Percentiles rank a stretch among this genome's conserved stretches.
Evolutionary conservation across 805 yeast genomes (phyloP).

Genomic region (Candida stauntonica): DNA sequence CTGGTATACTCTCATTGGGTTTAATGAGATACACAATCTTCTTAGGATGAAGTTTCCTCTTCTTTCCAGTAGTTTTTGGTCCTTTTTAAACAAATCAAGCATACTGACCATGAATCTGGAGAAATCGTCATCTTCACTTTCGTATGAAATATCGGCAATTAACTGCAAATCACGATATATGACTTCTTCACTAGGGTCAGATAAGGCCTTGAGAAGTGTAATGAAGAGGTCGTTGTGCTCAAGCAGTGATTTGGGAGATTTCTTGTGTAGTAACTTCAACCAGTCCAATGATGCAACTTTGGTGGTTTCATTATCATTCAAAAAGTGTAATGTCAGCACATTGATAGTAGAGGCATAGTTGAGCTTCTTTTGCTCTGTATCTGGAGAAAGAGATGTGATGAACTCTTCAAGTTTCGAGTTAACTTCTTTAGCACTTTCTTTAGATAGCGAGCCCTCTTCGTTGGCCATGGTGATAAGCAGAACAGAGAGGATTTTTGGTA

Average conservation of each 20-base stretch:
- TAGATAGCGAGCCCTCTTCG: conserved; percentile 38
- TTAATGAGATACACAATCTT: conserved; percentile 74
- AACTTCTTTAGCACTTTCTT: conserved; percentile 51
- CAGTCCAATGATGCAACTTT: conserved; percentile 84
- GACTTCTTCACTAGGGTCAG: conserved; percentile 71
- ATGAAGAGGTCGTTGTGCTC: conserved; percentile 63
- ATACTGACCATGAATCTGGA: conserved; percentile 70
- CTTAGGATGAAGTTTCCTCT: conserved; percentile 82
- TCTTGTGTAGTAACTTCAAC: conserved; percentile 76
- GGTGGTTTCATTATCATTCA: conserved; percentile 74
- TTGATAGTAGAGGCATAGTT: conserved; percentile 62
- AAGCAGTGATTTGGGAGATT: conserved; percentile 54
- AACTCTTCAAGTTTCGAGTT: conserved; percentile 53
- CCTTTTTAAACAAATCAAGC: conserved; percentile 63
- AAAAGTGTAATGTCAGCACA: conserved; percentile 66
- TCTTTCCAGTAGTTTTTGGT: conserved; percentile 58
- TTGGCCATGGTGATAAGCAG: conserved; percentile 58
- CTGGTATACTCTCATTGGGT: conserved; percentile 78
- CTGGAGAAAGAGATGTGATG: conserved; percentile 28
- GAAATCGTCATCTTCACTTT: conserved; percentile 72
- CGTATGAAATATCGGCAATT: conserved; percentile 66
- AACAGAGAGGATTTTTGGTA: conserved; percentile 71
- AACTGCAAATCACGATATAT: conserved; percentile 69
- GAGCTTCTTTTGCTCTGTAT: conserved; percentile 29
- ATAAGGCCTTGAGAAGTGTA: conserved; percentile 67